phyloP scores from a whole-genome alignment of 2,329 filamentous ascomycete genomes.

The Aspergillus texensis region DNA sequence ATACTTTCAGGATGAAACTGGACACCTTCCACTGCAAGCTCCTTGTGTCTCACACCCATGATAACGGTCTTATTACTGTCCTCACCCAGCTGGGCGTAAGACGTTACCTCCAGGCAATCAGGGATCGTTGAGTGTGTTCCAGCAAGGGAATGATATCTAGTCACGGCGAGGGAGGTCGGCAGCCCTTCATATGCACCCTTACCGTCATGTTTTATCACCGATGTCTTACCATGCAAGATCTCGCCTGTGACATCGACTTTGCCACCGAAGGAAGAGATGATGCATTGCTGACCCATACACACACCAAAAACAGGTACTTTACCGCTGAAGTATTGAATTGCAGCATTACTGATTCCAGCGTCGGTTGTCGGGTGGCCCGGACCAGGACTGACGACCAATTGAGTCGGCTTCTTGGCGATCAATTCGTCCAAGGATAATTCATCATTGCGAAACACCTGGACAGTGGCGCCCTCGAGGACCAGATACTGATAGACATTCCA shows the following conservation, averaged over 20 bases:
- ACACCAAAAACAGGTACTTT: slow-evolving; percentile 97
- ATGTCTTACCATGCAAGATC: slow-evolving; percentile 97
- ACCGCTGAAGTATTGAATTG: slow-evolving; percentile 86
- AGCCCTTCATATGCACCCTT: slow-evolving; percentile 91
- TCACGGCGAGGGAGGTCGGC: slow-evolving; percentile 79
- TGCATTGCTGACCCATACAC: slow-evolving; percentile 99
- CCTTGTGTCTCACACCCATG: slow-evolving; percentile 94
- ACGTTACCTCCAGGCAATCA: slow-evolving; percentile 82
- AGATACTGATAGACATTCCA: slow-evolving; percentile 99
- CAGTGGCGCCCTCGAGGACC: slow-evolving; percentile 88
- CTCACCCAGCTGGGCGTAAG: slow-evolving; percentile 77
- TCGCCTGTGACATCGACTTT: slow-evolving; percentile 91
- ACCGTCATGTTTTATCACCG: slow-evolving; percentile 80
- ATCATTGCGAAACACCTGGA: slow-evolving; percentile 90
- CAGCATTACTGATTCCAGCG: slow-evolving; percentile 89
- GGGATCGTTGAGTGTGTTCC: slow-evolving; percentile 88
- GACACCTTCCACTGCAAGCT: slow-evolving; percentile 88
- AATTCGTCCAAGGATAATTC: slow-evolving; percentile 84
- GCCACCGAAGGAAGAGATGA: slow-evolving; percentile 90
- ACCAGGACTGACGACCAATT: slow-evolving; percentile 91
- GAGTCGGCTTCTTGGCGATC: slow-evolving; percentile 81
- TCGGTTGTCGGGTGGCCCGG: slow-evolving; percentile 91
- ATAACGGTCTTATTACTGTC: slow-evolving; percentile 80
- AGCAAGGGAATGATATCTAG: slow-evolving; percentile 93
- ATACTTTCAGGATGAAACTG: slow-evolving; percentile 99